phyloP scores from a whole-genome alignment of 2,329 filamentous ascomycete genomes.

The Chrysoporthe austroafricana region DNA sequence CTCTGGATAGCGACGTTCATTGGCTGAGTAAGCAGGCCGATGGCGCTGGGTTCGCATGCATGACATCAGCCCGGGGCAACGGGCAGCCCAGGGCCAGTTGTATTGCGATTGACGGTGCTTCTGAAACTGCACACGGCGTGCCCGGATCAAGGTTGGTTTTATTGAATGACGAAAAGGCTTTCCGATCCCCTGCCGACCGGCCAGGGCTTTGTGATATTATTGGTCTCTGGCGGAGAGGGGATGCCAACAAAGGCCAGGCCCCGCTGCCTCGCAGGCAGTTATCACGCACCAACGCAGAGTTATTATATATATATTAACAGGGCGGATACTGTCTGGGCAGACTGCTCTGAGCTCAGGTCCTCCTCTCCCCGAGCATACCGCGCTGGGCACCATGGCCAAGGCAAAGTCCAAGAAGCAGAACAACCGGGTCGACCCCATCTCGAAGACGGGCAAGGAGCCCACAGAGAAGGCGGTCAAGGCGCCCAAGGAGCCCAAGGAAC shows the following conservation, averaged over 20 bases:
- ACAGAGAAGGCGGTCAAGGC: conserved; percentile 3
- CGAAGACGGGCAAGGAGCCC: conserved; percentile 17
- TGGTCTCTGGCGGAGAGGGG: neutral
- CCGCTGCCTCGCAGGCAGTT: conserved; percentile 9
- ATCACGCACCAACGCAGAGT: neutral
- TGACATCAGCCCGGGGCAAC: neutral
- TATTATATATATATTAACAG: neutral
- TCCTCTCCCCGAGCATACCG: neutral
- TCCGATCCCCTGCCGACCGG: conserved; percentile 10
- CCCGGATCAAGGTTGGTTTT: conserved; percentile 1
- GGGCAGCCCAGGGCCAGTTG: neutral
- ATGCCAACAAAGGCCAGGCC: conserved; percentile 2
- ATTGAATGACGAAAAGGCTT: conserved; percentile 13
- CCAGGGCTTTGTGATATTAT: conserved; percentile 1
- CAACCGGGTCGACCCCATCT: conserved; percentile 25
- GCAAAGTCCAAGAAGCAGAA: conserved; percentile 24
- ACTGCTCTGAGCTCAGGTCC: neutral
- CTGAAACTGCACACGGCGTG: neutral
- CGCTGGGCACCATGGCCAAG: conserved; percentile 19
- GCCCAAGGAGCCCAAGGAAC: neutral
- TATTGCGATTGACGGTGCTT: neutral
- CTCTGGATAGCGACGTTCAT: neutral
- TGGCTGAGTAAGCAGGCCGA: neutral
- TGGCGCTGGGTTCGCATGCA: neutral
- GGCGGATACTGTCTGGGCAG: neutral